Percentiles rank a stretch among this genome's conserved stretches.
Conservation (phyloP, 2,329 filamentous ascomycete genomes). For the Ophiocordyceps camponoti-rufipedis region DNA sequence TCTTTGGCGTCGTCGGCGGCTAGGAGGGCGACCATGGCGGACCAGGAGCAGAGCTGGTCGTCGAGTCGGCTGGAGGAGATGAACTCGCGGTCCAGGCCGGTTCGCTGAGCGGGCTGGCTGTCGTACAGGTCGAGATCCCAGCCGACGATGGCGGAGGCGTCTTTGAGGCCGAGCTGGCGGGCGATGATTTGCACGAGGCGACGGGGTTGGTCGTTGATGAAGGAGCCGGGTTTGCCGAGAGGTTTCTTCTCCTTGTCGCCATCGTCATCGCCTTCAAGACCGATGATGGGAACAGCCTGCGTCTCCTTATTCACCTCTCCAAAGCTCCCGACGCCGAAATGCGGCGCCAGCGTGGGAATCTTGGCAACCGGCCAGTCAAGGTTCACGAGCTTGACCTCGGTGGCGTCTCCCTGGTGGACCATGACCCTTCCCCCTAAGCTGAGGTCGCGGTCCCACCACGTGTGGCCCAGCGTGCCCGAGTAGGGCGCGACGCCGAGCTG, state of each 20-base stretch:
- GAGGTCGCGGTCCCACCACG: slow-evolving; percentile 96
- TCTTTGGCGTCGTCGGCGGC: slow-evolving; percentile 34
- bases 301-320: slow-evolving; percentile 67
- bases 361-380: slow-evolving; percentile 87
- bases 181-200: slow-evolving; percentile 72
- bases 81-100: slow-evolving; percentile 78
- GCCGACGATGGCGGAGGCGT: slow-evolving; percentile 63
- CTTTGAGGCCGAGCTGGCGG: slow-evolving; percentile 51
- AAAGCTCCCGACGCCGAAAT: slow-evolving; percentile 67
- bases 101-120: slow-evolving; percentile 63
- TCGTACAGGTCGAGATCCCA: slow-evolving; percentile 97
- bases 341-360: slow-evolving; percentile 80
- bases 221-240: slow-evolving; percentile 50
- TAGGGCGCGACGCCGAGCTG: slow-evolving; percentile 90
- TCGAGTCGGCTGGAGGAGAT: slow-evolving; percentile 93
- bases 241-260: slow-evolving; percentile 11
- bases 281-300: slow-evolving; percentile 85
- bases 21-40: slow-evolving; percentile 69
- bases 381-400: slow-evolving; percentile 67
- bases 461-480: slow-evolving; percentile 68
- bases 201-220: slow-evolving; percentile 68
- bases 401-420: slow-evolving; percentile 59
- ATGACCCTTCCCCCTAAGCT: slow-evolving; percentile 80
- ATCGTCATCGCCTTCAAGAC: slow-evolving; percentile 43
- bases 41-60: slow-evolving; percentile 93